A percentile compares a stretch with the other conserved stretches of the same genome.
Conservation (phyloP, 371 early-diverging fungal genomes). For the Mucor piriformis region DNA sequence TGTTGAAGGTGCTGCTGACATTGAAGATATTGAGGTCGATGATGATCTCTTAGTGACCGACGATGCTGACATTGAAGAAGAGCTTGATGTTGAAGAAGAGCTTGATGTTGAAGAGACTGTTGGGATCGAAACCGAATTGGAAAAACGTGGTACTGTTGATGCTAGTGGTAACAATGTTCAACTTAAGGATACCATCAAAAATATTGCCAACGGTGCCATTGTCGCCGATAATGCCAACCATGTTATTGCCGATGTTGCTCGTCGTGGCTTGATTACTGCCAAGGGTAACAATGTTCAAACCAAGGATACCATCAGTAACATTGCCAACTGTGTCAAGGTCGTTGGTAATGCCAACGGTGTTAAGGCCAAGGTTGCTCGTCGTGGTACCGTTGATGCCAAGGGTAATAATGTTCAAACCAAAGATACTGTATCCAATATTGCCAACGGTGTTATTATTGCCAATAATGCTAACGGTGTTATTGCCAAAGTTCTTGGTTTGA, state of each 20-base stretch:
- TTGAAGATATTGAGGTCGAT: background rate
- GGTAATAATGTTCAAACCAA: background rate
- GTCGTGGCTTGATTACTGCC: background rate
- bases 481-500: background rate
- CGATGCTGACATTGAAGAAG: background rate
- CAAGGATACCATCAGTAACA: background rate
- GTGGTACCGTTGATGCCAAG: constrained; percentile 2
- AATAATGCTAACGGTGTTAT: background rate
- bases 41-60: background rate
- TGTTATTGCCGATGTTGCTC: background rate
- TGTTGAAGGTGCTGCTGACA: background rate
- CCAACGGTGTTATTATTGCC: background rate
- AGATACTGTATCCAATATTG: background rate
- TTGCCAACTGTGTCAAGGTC: background rate
- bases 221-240: no score
- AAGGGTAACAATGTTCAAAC: constrained; percentile 4
- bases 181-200: background rate
- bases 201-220: background rate
- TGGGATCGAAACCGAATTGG: background rate
- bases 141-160: background rate
- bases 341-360: background rate
- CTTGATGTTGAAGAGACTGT: background rate
- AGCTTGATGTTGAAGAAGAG: background rate
- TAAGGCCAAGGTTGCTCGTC: background rate
- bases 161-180: background rate